Evolutionary conservation across 192 early-diverging fungal genomes (phyloP).

Genomic region (Coemansia sp.): DNA sequence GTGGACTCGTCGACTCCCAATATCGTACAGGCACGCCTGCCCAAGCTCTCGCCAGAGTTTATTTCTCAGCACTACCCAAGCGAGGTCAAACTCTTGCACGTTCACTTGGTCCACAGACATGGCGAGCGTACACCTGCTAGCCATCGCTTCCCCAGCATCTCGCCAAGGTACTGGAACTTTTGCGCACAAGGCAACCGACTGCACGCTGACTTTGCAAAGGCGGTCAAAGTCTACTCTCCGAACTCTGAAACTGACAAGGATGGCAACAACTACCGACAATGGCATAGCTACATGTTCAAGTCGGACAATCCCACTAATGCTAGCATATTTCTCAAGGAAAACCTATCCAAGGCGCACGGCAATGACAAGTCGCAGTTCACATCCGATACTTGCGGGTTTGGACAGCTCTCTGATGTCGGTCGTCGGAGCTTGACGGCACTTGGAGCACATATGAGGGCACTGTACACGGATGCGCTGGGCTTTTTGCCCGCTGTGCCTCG

Average conservation of each 20-base stretch:
- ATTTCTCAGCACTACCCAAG: slow-evolving; percentile 48
- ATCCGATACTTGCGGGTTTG: slow-evolving; percentile 42
- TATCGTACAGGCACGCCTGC: slow-evolving; percentile 31
- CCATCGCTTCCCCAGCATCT: slow-evolving; percentile 17
- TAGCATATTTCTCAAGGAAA: slow-evolving; percentile 24
- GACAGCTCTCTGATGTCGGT: slow-evolving; percentile 63
- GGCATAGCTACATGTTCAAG: slow-evolving; percentile 32
- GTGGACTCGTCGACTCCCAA: slow-evolving; percentile 5
- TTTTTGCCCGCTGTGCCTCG: slow-evolving; percentile 34
- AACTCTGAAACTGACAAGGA: not conserved
- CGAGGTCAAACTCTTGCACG: slow-evolving; percentile 42
- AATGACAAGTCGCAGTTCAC: slow-evolving; percentile 17
- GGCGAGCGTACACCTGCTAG: slow-evolving; percentile 48
- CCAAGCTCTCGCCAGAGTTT: slow-evolving; percentile 47
- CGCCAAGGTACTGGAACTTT: slow-evolving; percentile 47
- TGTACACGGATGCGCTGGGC: slow-evolving; percentile 57
- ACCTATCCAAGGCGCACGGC: slow-evolving; percentile 6
- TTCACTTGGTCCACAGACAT: slow-evolving; percentile 55
- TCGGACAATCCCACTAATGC: slow-evolving; percentile 3
- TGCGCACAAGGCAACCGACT: slow-evolving; percentile 29
- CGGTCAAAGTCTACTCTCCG: not conserved
- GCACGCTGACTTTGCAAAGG: slow-evolving; percentile 35
- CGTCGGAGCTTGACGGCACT: slow-evolving; percentile 52
- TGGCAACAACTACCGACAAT: not conserved
- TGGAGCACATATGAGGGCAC: slow-evolving; percentile 54